Evolutionary conservation across 1,284 basidiomycete genomes (phyloP).

Genomic region (Peniophora sp.): DNA sequence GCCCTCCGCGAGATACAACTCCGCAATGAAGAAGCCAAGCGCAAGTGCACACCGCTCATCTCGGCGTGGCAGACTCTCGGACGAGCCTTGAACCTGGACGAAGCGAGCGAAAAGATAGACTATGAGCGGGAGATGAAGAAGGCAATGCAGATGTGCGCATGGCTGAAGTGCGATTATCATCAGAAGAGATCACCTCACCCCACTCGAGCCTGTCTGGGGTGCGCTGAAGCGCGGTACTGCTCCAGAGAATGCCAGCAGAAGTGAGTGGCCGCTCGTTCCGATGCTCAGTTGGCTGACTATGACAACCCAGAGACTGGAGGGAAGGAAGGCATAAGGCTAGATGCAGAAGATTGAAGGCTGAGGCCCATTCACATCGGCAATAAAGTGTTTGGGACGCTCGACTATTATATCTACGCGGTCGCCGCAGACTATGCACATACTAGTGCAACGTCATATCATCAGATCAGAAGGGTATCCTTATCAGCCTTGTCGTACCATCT

Average conservation of each 20-base stretch:
- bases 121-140: neutral
- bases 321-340: neutral
- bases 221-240: neutral
- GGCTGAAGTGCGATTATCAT: neutral
- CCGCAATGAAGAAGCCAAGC: neutral
- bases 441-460: too few species aligned
- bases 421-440: too few species aligned
- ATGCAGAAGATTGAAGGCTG: neutral
- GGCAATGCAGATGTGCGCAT: neutral
- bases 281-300: neutral
- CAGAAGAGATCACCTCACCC: neutral
- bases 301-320: neutral
- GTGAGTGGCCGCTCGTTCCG: neutral
- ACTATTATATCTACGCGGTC: neutral
- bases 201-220: neutral
- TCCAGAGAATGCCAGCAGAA: neutral
- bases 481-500: neutral
- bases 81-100: neutral
- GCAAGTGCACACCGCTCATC: neutral
- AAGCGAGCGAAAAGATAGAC: neutral
- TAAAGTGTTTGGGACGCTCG: neutral
- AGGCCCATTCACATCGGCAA: neutral
- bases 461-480: neutral
- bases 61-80: neutral
- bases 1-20: neutral